Base-by-base conservation (phyloP, 441 rosid genomes). In the Biscutella laevigata region DNA sequence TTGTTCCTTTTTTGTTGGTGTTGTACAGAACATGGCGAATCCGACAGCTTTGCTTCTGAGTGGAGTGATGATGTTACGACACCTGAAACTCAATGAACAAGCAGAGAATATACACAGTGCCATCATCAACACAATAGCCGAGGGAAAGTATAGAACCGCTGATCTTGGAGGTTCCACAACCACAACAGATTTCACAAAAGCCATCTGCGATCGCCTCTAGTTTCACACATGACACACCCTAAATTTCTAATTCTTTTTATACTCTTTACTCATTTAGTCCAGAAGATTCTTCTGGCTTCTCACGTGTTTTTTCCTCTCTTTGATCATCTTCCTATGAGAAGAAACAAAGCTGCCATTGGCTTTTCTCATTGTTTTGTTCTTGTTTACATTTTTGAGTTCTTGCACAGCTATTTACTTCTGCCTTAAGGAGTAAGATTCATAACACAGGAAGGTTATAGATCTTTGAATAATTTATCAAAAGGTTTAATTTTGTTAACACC, bases 1-100 rank as follows among this genome's bases (percentile, higher is more conserved):
- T 29, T 73, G 55, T 53, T 61, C n/a, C 34, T 40, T 60, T 0
- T 35, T 57, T 50, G 48, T 20, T 2, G 37, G 5, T 42, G 29
- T 40, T 40, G 36, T 21, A 29, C 43, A 84, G 99, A 82, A 88
- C 71, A 4, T 86, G 82, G 99, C 99, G 14, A 92, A 92, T 61
- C 95, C 99, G 7, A 88, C 97, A 34, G 99, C 99, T 35, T 69
- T 88, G 73, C 74, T 88, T 52, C 58, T 86, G 76, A 88, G 95
- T 59, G 63, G 83, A 20, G 94, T 92, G 35, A 60, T 83, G 54
- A 88, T 92, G 97, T 70, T 92, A 74, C 88, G 83, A 36, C 99
- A 88, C 66, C 70, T 88, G 52, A 77, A 84, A 61, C 76, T 84
- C 44, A 70, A 77, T 48, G 79, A 88, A 35, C 80, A 86, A 72